These are phyloP conservation scores for Candida silvicultrix DNA, from an alignment of 805 yeast genomes.

Conservation along the genomic window DNA sequence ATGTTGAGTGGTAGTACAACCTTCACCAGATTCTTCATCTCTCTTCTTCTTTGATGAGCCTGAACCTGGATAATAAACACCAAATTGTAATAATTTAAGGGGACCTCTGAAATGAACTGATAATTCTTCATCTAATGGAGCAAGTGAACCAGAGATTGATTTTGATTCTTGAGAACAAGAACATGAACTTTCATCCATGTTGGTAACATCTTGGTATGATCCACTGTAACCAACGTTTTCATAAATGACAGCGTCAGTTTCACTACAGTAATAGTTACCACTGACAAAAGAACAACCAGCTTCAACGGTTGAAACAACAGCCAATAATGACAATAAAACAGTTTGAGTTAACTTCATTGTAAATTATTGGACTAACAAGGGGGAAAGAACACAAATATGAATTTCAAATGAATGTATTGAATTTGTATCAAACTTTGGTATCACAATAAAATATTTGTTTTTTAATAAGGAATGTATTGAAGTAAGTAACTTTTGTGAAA, in stretches of 20 bases:
- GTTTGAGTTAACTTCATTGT: conserved; percentile 15
- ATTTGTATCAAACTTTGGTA: neutral
- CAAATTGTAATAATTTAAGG: conserved; percentile 71
- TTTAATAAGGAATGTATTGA: neutral
- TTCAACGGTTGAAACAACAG: conserved; percentile 22
- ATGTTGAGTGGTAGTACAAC: conserved; percentile 25
- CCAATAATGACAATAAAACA: conserved; percentile 21
- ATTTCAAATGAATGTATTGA: neutral
- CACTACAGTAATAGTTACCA: conserved; percentile 83
- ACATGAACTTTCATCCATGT: conserved; percentile 69
- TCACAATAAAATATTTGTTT: no score
- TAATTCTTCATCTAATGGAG: conserved; percentile 83
- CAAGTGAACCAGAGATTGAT: conserved; percentile 62
- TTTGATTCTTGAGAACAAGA: conserved; percentile 52
- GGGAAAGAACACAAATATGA: neutral
- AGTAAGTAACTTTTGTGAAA: neutral
- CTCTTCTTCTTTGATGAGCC: conserved; percentile 33
- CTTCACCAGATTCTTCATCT: conserved; percentile 34
- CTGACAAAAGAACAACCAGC: conserved; percentile 39
- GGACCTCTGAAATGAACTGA: conserved; percentile 93
- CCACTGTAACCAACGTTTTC: conserved; percentile 80
- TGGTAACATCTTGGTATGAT: conserved; percentile 70
- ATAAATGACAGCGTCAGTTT: conserved; percentile 62
- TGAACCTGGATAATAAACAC: conserved; percentile 75
- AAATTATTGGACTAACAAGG: neutral